These are phyloP conservation scores for Albophoma yamanashiensis DNA, from an alignment of 2,329 filamentous ascomycete species.

Conservation along the genomic window DNA sequence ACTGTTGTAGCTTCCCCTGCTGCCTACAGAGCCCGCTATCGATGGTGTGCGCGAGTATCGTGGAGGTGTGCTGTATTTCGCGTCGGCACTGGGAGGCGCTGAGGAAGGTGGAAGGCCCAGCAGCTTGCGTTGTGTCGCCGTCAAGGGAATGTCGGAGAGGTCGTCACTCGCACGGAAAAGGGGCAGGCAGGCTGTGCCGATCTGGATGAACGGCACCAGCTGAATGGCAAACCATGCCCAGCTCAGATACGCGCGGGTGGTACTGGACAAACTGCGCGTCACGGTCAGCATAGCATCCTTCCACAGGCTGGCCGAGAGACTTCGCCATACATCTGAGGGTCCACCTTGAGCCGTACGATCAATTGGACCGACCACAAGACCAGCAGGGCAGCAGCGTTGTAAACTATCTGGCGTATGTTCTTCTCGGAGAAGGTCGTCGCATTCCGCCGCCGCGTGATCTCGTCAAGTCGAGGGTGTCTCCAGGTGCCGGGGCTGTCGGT, in stretches of 20 bases:
- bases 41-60: constrained; percentile 71
- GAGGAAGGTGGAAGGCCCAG: constrained; percentile 67
- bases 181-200: constrained; percentile 59
- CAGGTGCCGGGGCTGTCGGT: constrained; percentile 65
- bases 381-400: constrained; percentile 48
- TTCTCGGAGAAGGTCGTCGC: constrained; percentile 67
- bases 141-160: constrained; percentile 81
- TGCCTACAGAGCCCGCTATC: constrained; percentile 49
- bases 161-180: constrained; percentile 64
- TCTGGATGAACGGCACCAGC: constrained; percentile 56
- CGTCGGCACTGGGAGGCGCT: constrained; percentile 54
- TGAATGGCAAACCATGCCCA: constrained; percentile 40
- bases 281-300: not conserved
- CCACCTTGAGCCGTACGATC: constrained; percentile 23
- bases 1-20: constrained; percentile 43
- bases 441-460: constrained; percentile 75
- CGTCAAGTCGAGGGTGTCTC: constrained; percentile 80
- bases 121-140: constrained; percentile 61
- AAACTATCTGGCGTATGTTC: constrained; percentile 59
- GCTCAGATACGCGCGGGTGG: constrained; percentile 24
- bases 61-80: constrained; percentile 70
- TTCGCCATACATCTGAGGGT: constrained; percentile 26
- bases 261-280: constrained; percentile 17
- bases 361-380: constrained; percentile 24
- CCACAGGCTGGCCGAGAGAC: not conserved